Base-by-base conservation (phyloP, 2,329 filamentous ascomycete genomes). In the Cyclaneusma minus region DNA sequence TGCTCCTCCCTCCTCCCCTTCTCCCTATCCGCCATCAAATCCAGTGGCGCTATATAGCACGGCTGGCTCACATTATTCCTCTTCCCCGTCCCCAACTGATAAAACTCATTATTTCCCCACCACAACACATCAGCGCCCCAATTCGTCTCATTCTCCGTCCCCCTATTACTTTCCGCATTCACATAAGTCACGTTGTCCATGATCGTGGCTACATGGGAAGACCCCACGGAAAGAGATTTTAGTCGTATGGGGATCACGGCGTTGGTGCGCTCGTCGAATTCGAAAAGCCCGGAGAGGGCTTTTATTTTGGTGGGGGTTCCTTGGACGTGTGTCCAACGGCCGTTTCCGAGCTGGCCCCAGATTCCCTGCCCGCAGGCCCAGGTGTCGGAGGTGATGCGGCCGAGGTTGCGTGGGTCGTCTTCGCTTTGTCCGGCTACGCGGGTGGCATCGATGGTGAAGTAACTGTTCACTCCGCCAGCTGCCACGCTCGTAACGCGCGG, bases 21-120 rank as follows among this genome's bases (percentile, higher is more conserved):
- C 41, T 67, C 60, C 31, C 62, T 62, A 39, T 76, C 76, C 0
- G 61, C 64, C 24, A 64, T 64, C 8, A 60, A 53, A 34, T 92
- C 83, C 21, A 87, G 51, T 9, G 82, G 77, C 16, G 71, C 68
- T 28, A 94, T 83, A 45, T 93, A 87, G 2, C 64, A 62, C 2
- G 89, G 89, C 8, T 64, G 62, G 27, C 69, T 68, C 7, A 79
- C 46, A 44, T 95, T 95, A 43, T 70, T 89, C 34, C 87, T 60
- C 58, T 79, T 91, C 15, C 89, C 85, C 1, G 79, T 94, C 8
- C 89, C 89, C 14, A 98, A 67, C 53, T 98, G 89, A 50, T 79
- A 94, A 47, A 76, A 69, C 55, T 95, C 85, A 43, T 95, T 98
- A 28, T 83, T 83, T 34, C 89, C 89, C 82, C 85, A 98, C 60